Evolutionary conservation across 305 asterid genomes (phyloP).

Genomic region (Solanum hybrid): DNA sequence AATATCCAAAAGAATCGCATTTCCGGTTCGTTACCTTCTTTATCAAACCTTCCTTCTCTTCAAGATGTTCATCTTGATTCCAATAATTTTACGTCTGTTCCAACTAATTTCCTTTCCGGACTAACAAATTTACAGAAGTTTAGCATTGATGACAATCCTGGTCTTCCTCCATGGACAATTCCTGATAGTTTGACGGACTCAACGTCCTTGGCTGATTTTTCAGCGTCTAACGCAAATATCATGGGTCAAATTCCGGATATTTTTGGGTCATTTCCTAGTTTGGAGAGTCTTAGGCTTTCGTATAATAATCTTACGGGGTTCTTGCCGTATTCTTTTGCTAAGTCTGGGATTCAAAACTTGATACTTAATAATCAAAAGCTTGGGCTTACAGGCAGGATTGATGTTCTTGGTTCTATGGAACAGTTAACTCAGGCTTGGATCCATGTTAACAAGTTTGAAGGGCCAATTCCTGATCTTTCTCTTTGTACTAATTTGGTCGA

Average conservation of each 20-base stretch:
- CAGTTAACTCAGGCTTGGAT: conserved; percentile 43
- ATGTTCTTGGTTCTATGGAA: conserved; percentile 47
- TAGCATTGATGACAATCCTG: conserved; percentile 39
- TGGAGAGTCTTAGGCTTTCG: conserved; percentile 43
- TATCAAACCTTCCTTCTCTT: conserved; percentile 34
- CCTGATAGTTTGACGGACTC: conserved; percentile 40
- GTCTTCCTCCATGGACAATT: conserved; percentile 53
- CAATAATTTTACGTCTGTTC: conserved; percentile 46
- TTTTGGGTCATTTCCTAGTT: conserved; percentile 43
- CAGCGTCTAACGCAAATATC: conserved; percentile 41
- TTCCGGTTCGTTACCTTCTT: conserved; percentile 50
- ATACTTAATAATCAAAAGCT: conserved; percentile 56
- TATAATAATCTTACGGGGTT: conserved; percentile 62
- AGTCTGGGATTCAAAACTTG: conserved; percentile 42
- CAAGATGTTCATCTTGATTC: conserved; percentile 42
- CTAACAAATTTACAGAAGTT: conserved; percentile 41
- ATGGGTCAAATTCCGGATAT: conserved; percentile 62
- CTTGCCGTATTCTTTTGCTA: conserved; percentile 45
- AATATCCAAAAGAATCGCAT: conserved; percentile 46
- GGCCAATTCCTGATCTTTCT: conserved; percentile 76
- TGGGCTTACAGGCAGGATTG: conserved; percentile 51
- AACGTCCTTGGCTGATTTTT: conserved; percentile 26
- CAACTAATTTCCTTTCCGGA: conserved; percentile 43
- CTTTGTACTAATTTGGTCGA: conserved; percentile 32
- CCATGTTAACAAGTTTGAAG: conserved; percentile 52